Percentiles rank a stretch among this genome's conserved stretches.
Conservation (phyloP, 371 early-diverging fungal species). For the Syncephalastrum monosporum region DNA sequence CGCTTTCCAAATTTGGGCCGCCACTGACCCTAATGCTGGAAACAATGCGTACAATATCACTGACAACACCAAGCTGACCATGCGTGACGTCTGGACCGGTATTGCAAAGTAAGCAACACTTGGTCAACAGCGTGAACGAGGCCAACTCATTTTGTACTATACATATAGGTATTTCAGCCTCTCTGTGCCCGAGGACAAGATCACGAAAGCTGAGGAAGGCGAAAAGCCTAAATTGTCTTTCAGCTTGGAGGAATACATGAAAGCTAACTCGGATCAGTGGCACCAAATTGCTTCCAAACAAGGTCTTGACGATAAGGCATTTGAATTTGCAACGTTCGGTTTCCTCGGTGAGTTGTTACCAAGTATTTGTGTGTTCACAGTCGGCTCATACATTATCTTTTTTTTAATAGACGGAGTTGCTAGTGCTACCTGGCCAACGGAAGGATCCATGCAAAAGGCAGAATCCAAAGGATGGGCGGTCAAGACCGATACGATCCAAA, state of each 20-base stretch:
- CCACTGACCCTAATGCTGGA: slow-evolving; percentile 1
- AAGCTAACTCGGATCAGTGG: slow-evolving; percentile 7
- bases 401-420: no score
- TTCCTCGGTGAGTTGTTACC: slow-evolving; percentile 12
- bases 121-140: background rate
- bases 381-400: no score
- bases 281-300: slow-evolving; percentile 16
- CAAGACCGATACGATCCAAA: no score
- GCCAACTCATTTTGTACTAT: background rate
- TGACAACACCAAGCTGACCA: background rate
- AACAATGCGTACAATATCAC: slow-evolving; percentile 11
- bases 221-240: background rate
- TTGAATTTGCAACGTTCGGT: slow-evolving; percentile 13
- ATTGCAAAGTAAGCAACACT: slow-evolving; percentile 16
- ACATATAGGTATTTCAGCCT: slow-evolving; percentile 13
- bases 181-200: slow-evolving; percentile 4
- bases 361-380: no score
- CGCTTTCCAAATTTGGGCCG: slow-evolving; percentile 12
- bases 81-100: slow-evolving; percentile 12
- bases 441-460: no score
- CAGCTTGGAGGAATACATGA: slow-evolving; percentile 8
- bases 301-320: slow-evolving; percentile 13
- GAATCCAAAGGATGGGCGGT: no score
- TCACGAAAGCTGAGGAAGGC: background rate
- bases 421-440: no score